Conservation (phyloP, 306 rosid genomes). For the cucumber (Cucumis sativus) region DNA sequence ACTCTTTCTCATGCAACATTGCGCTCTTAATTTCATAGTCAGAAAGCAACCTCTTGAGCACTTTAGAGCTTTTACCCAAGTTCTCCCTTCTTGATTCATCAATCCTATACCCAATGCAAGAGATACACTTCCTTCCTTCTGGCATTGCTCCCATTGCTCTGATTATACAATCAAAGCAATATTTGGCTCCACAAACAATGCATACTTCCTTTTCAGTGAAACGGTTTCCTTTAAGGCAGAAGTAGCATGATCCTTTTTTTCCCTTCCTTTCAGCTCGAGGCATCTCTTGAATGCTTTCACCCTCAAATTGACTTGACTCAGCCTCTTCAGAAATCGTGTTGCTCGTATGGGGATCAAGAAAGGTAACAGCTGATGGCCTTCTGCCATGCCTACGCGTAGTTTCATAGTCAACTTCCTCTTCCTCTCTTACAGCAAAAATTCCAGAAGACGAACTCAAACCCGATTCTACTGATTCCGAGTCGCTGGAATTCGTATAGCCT, state of each 20-base stretch:
- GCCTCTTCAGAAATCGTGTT: slow-evolving; percentile 12
- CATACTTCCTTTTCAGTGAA: slow-evolving; percentile 54
- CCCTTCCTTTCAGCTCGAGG: slow-evolving; percentile 40
- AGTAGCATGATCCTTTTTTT: slow-evolving; percentile 49
- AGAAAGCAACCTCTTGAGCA: slow-evolving; percentile 44
- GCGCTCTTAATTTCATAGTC: slow-evolving; percentile 24
- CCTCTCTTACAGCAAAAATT: slow-evolving; percentile 22
- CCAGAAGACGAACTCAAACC: slow-evolving; percentile 36
- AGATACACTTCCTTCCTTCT: slow-evolving; percentile 67
- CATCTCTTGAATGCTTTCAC: slow-evolving; percentile 19
- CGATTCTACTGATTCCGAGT: slow-evolving; percentile 31
- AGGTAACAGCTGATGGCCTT: slow-evolving; percentile 46
- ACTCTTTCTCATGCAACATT: slow-evolving; percentile 31
- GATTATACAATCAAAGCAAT: slow-evolving; percentile 44
- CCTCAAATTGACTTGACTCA: slow-evolving; percentile 18
- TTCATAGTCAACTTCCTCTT: slow-evolving; percentile 17
- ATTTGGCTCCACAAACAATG: slow-evolving; percentile 66
- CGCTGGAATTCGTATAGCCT: slow-evolving; percentile 18
- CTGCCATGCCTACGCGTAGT: slow-evolving; percentile 23
- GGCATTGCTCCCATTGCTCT: slow-evolving; percentile 88
- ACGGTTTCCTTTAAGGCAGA: slow-evolving; percentile 50
- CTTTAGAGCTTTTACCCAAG: slow-evolving; percentile 39
- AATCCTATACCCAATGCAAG: slow-evolving; percentile 42
- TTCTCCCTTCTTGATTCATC: slow-evolving; percentile 38
- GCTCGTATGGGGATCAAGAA: slow-evolving; percentile 29